Percentiles rank a stretch among this genome's conserved stretches.
Conservation (phyloP, 345 rosid species). For the Physaria fendleri region DNA sequence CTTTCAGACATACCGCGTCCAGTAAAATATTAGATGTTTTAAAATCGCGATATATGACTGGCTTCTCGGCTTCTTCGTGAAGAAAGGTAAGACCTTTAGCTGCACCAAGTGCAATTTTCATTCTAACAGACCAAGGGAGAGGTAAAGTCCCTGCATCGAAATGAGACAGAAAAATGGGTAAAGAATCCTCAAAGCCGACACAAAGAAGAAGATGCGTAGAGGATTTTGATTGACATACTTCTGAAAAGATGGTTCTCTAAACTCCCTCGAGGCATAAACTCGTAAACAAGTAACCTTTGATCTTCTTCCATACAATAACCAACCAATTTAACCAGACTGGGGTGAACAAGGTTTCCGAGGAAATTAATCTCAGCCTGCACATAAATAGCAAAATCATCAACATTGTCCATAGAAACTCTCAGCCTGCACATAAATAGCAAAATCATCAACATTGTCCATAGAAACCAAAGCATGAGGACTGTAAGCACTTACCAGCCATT, state of each 20-base stretch:
- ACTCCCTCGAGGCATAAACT: slow-evolving; percentile 81
- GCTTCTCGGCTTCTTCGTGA: slow-evolving; percentile 78
- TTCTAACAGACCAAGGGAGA: slow-evolving; percentile 81
- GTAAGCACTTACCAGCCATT: slow-evolving; percentile 99
- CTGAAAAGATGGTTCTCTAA: slow-evolving; percentile 81
- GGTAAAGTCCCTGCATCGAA: slow-evolving; percentile 60
- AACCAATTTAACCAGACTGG: slow-evolving; percentile 64
- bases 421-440: slow-evolving; percentile 40
- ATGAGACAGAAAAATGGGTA: not conserved
- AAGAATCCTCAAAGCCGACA: not conserved
- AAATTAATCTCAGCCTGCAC: slow-evolving; percentile 72
- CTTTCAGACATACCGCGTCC: slow-evolving; percentile 48
- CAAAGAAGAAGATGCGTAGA: not conserved
- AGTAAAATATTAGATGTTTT: slow-evolving; percentile 75
- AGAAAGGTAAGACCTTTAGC: slow-evolving; percentile 82
- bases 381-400: slow-evolving; percentile 3
- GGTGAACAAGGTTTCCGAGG: slow-evolving; percentile 71
- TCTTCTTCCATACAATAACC: slow-evolving; percentile 84
- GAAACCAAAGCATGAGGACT: too few relatives aligned
- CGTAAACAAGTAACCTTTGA: slow-evolving; percentile 65
- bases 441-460: not conserved
- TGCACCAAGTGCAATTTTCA: slow-evolving; percentile 78
- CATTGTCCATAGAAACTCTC: slow-evolving; percentile 30
- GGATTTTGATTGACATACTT: slow-evolving; percentile 40
- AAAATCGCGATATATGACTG: slow-evolving; percentile 80